Conservation (phyloP, 352 stramenopile genomes). For the Lagenidium giganteum region DNA sequence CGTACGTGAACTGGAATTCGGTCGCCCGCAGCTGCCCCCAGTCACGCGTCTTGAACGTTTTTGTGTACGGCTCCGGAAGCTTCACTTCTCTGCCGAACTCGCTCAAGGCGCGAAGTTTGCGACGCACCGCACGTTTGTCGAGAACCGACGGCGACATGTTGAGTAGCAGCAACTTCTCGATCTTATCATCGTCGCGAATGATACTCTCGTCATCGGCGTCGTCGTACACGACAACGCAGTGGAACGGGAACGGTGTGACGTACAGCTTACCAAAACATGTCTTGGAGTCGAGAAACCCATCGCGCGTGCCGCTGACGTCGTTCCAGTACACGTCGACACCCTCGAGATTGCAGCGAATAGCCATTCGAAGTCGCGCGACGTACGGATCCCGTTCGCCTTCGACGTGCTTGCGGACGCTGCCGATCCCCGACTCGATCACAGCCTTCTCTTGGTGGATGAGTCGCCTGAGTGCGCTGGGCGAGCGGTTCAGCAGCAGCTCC, state of each 20-base stretch:
- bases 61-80: conserved; percentile 28
- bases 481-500: conserved; percentile 24
- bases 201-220: conserved; percentile 39
- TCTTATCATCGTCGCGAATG: conserved; percentile 28
- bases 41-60: too few species aligned
- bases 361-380: conserved; percentile 21
- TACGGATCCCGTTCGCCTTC: conserved; percentile 21
- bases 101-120: conserved; percentile 30
- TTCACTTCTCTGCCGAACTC: conserved; percentile 7
- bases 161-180: conserved; percentile 18
- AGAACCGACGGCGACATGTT: conserved; percentile 30
- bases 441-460: conserved; percentile 26
- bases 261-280: conserved; percentile 50
- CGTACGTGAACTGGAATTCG: too few species aligned
- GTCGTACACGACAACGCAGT: conserved; percentile 45
- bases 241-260: conserved; percentile 39
- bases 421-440: conserved; percentile 23
- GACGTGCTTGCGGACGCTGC: conserved; percentile 31
- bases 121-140: conserved; percentile 17
- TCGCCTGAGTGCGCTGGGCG: too few species aligned
- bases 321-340: conserved; percentile 43
- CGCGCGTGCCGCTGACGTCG: conserved; percentile 19
- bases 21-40: too few species aligned
- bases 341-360: conserved; percentile 23
- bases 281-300: conserved; percentile 30